phyloP scores from a whole-genome alignment of 1,139 yeast genomes.

The Saccharomycopsis phalli region DNA sequence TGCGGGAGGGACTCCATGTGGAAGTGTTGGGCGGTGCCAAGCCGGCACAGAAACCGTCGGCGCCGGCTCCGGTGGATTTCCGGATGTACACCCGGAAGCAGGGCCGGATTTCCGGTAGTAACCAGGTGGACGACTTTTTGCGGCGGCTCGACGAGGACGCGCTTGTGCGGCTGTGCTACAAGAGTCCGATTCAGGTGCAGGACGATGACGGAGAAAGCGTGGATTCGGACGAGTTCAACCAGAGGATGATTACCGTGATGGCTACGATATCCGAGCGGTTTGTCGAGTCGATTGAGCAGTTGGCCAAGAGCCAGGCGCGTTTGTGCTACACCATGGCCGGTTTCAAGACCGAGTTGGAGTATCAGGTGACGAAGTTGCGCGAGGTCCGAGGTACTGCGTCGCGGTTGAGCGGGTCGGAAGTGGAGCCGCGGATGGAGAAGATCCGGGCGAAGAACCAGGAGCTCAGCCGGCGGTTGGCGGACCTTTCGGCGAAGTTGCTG shows the following conservation, averaged over 20 bases:
- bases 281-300: conserved; percentile 1
- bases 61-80: too few species aligned
- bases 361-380: conserved; percentile 9
- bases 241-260: conserved; percentile 4
- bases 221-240: too few species aligned
- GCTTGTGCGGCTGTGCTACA: too few species aligned
- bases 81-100: too few species aligned
- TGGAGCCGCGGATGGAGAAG: conserved; percentile 5
- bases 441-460: conserved; percentile 1
- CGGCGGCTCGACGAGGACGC: too few species aligned
- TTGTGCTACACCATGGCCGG: conserved; percentile 2
- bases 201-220: conserved; percentile 5
- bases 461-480: conserved; percentile 1
- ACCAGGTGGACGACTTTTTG: too few species aligned
- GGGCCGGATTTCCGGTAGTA: too few species aligned
- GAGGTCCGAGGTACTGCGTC: not conserved
- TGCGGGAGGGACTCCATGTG: too few species aligned
- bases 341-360: conserved; percentile 12
- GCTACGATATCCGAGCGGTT: conserved; percentile 1
- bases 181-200: too few species aligned
- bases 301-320: conserved; percentile 7
- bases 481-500: not conserved
- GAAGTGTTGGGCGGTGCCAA: too few species aligned
- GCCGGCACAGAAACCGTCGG: too few species aligned
- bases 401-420: not conserved